These are phyloP conservation scores for Neurospora sp. DNA, from an alignment of 495 filamentous ascomycete genomes.

Conservation along the genomic window DNA sequence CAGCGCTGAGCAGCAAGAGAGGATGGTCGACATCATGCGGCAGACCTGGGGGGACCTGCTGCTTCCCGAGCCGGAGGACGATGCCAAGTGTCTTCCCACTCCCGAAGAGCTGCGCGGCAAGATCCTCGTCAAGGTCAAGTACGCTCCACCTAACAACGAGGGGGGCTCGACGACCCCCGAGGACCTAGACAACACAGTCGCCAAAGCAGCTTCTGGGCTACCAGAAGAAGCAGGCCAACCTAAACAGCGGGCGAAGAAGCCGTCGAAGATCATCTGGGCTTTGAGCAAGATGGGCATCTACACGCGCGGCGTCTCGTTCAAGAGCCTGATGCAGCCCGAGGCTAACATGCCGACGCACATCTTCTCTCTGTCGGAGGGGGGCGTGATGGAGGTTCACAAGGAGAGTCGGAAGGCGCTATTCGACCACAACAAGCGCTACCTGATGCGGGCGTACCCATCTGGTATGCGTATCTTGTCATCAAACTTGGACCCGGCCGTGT, in stretches of 20 bases:
- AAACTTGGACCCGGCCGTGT: slow-evolving; percentile 72
- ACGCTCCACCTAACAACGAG: slow-evolving; percentile 36
- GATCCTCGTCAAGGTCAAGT: slow-evolving; percentile 89
- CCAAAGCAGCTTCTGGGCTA: not conserved
- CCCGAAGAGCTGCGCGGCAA: slow-evolving; percentile 58
- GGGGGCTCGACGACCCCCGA: slow-evolving; percentile 7
- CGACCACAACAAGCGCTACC: slow-evolving; percentile 67
- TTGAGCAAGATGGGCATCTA: slow-evolving; percentile 73
- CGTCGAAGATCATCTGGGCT: slow-evolving; percentile 64
- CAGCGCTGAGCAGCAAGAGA: slow-evolving; percentile 63
- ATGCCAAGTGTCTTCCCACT: slow-evolving; percentile 46
- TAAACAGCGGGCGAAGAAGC: slow-evolving; percentile 16
- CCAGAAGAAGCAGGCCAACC: not conserved
- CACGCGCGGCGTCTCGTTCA: slow-evolving; percentile 71
- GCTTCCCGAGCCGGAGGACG: slow-evolving; percentile 45
- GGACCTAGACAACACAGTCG: not conserved
- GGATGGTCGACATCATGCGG: slow-evolving; percentile 83
- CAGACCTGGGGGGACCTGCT: slow-evolving; percentile 64
- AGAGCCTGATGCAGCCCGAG: slow-evolving; percentile 48
- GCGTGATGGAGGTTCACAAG: slow-evolving; percentile 60
- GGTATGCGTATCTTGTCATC: slow-evolving; percentile 74
- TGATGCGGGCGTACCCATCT: slow-evolving; percentile 86
- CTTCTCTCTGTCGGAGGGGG: slow-evolving; percentile 76
- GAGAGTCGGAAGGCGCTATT: slow-evolving; percentile 53
- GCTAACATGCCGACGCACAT: slow-evolving; percentile 71